Base-by-base conservation (phyloP, 1,139 yeast genomes). In the Scheffersomyces parashehatae region DNA sequence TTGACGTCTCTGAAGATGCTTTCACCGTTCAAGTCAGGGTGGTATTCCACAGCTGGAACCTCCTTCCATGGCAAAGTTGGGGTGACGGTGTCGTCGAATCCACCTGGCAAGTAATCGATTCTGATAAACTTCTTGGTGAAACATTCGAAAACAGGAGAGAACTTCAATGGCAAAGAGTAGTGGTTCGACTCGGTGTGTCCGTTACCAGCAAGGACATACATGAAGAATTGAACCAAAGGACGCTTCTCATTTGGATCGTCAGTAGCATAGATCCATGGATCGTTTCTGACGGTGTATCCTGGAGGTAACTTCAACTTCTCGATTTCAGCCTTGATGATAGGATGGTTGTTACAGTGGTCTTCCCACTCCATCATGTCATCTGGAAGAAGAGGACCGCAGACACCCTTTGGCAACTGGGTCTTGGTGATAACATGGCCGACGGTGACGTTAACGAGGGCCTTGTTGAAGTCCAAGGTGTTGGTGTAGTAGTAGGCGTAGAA, bases 181-280 rank as follows among this genome's bases (percentile, higher is more conserved):
- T 87, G 91, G 71, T 88, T 88, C 12, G 91, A 83, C 65, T 88
- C 96, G 30, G 80, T 67, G 63, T 88, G 93, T 30, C 78, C 79
- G 59, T 83, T 73, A 46, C 81, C 81, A 48, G 82, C 82, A 59
- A 81, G 81, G 50, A 89, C 79, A 67, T 88, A 88, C 83, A 86
- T 83, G 70, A 83, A 85, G 64, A 84, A 81, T 70, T 86, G 93
- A 54, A 84, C 69, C 68, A 83, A 73, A 28, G 84, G 81, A 63
- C 88, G 76, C 39, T 53, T 70, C 59, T 81, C 86, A 47, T 77
- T 74, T 39, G 75, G 66, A 54, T 78, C 79, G 61, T 85, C 91
- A 35, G 89, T 84, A 54, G 95, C 96, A 62, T 88, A 88, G 75
- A 88, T 88, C 96, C 96, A 88, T 41, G 95, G 91, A 61, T 88